These are phyloP conservation scores for Ceratocystis diversiconidia DNA, from an alignment of 2,329 filamentous ascomycete species.

Conservation along the genomic window DNA sequence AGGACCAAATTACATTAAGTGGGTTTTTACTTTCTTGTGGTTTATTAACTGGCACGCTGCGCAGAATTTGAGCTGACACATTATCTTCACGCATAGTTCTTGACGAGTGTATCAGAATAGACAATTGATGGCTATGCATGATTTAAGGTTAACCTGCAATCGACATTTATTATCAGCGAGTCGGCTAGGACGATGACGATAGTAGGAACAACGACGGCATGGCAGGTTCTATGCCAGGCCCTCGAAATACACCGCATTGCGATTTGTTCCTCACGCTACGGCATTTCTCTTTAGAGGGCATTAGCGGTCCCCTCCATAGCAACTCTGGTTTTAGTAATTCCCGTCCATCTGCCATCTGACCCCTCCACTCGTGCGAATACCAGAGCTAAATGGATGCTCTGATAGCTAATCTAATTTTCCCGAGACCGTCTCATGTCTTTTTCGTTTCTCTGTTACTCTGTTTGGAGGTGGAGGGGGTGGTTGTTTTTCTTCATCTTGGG, in stretches of 20 bases:
- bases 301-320: not conserved
- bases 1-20: conserved; percentile 81
- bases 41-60: conserved; percentile 15
- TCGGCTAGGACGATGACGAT: too few relatives aligned
- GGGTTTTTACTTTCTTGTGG: conserved; percentile 28
- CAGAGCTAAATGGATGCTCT: not conserved
- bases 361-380: not conserved
- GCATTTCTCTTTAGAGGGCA: not conserved
- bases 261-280: not conserved
- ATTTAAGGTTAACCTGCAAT: too few relatives aligned
- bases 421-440: not conserved
- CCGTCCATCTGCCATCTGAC: not conserved
- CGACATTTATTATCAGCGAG: too few relatives aligned
- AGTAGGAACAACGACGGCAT: not conserved
- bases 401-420: not conserved
- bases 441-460: not conserved
- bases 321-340: not conserved
- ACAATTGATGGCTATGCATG: not conserved
- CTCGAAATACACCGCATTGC: not conserved
- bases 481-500: conserved; percentile 2
- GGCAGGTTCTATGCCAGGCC: not conserved
- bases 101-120: conserved; percentile 1
- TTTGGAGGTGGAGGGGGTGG: not conserved
- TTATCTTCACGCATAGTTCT: conserved; percentile 1
- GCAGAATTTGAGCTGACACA: not conserved